These are phyloP conservation scores for Collybia mongolica DNA, from an alignment of 768 basidiomycete genomes.

Conservation along the genomic window DNA sequence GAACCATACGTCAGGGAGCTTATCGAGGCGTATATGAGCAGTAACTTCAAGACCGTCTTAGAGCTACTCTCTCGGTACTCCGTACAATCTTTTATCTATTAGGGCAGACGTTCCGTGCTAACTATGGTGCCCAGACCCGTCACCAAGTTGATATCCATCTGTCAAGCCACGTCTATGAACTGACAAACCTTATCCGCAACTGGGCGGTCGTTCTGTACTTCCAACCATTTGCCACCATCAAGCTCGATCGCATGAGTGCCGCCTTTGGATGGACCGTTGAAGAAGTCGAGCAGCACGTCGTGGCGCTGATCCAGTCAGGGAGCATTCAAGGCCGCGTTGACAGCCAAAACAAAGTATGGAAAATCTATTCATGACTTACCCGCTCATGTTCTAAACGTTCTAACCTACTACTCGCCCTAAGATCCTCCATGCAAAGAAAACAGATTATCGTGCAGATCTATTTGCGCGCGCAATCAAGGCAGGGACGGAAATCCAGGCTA, in stretches of 20 bases:
- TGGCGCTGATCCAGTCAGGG: slow-evolving; percentile 73
- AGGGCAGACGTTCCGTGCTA: neutral
- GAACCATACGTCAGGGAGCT: slow-evolving; percentile 87
- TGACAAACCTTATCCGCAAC: slow-evolving; percentile 71
- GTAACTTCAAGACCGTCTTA: slow-evolving; percentile 82
- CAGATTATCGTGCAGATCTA: slow-evolving; percentile 74
- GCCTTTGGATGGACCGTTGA: slow-evolving; percentile 84
- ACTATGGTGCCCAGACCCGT: slow-evolving; percentile 51
- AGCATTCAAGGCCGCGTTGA: slow-evolving; percentile 84
- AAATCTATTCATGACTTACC: too few relatives aligned
- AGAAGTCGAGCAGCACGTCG: slow-evolving; percentile 72
- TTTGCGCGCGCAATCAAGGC: slow-evolving; percentile 75
- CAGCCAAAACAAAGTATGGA: slow-evolving; percentile 78
- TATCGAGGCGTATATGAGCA: slow-evolving; percentile 81
- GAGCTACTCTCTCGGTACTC: slow-evolving; percentile 73
- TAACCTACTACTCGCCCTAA: slow-evolving; percentile 20
- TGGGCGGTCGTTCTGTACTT: slow-evolving; percentile 87
- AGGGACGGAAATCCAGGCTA: slow-evolving; percentile 66
- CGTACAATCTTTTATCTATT: slow-evolving; percentile 35
- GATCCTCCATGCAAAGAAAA: slow-evolving; percentile 81
- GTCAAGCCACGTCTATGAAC: slow-evolving; percentile 57
- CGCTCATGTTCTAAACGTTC: too few relatives aligned
- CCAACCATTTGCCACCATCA: slow-evolving; percentile 84
- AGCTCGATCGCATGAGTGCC: slow-evolving; percentile 77
- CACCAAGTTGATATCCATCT: slow-evolving; percentile 82